These are phyloP conservation scores for Artemisia argyi DNA, from an alignment of 129 eudicot species.

Conservation along the genomic window DNA sequence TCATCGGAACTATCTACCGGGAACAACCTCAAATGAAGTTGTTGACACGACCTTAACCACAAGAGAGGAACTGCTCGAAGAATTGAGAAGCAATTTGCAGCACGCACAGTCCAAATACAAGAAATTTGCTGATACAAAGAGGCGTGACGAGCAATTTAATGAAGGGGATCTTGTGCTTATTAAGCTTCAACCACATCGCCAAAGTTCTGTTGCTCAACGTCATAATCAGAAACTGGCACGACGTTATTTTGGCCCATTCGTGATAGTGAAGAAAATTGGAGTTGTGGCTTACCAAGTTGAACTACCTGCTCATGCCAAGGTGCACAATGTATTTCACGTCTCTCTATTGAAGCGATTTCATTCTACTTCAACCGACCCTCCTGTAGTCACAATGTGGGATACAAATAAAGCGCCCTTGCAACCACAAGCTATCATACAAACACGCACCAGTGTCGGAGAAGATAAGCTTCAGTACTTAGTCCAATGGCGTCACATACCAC, in stretches of 20 bases:
- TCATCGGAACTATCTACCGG: neutral
- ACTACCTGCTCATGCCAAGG: neutral
- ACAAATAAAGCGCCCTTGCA: neutral
- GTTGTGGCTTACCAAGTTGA: constrained; percentile 1
- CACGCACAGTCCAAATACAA: neutral
- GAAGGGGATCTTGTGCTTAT: constrained; percentile 1
- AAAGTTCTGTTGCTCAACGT: neutral
- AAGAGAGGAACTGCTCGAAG: neutral
- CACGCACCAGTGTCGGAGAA: neutral
- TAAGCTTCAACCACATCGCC: neutral
- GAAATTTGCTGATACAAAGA: neutral
- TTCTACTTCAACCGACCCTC: neutral
- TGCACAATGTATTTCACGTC: neutral
- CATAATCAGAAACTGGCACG: neutral
- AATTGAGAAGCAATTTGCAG: neutral
- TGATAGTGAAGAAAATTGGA: neutral
- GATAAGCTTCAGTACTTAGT: neutral
- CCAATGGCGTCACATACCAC: neutral
- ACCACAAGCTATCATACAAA: neutral
- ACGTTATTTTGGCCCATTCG: neutral
- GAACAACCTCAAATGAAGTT: neutral
- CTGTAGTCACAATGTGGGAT: neutral
- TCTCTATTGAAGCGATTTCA: neutral
- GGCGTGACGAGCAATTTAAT: neutral
- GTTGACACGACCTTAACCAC: neutral